phyloP scores from a whole-genome alignment of 805 yeast species.

The Yueomyces sp. region DNA sequence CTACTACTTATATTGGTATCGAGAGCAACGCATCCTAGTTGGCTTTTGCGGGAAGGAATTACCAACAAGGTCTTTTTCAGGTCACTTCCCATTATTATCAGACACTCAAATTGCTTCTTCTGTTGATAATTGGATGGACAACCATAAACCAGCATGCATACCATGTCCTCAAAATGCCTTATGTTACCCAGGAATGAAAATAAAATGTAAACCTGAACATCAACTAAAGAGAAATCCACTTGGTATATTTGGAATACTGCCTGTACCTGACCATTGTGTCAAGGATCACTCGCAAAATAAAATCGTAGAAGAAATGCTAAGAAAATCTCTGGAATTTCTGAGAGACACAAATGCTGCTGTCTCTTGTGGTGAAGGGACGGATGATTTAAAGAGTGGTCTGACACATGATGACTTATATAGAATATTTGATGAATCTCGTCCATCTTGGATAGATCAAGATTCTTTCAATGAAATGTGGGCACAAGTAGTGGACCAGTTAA shows the following conservation, averaged over 20 bases:
- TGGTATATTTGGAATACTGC: conserved; percentile 37
- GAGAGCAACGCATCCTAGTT: conserved; percentile 43
- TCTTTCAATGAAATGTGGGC: conserved; percentile 57
- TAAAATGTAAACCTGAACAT: conserved; percentile 55
- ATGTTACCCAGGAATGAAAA: conserved; percentile 43
- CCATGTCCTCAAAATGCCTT: conserved; percentile 70
- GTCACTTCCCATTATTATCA: background rate
- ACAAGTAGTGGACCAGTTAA: conserved; percentile 42
- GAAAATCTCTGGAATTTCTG: conserved; percentile 45
- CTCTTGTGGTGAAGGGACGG: conserved; percentile 38
- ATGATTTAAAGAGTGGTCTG: conserved; percentile 36
- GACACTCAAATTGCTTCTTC: background rate
- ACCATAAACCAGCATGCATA: conserved; percentile 46
- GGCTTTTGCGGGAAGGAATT: conserved; percentile 67
- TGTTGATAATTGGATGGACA: conserved; percentile 14
- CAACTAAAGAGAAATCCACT: conserved; percentile 27
- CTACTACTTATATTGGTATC: conserved; percentile 32
- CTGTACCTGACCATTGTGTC: conserved; percentile 50
- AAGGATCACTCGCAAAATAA: conserved; percentile 59
- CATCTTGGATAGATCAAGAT: conserved; percentile 27
- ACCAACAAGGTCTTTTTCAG: background rate
- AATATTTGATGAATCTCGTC: conserved; percentile 25
- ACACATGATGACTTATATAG: conserved; percentile 33
- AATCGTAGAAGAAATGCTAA: conserved; percentile 46
- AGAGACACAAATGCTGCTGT: conserved; percentile 49